Conservation (phyloP, 306 rosid species). For the Sechiopsis laciniata region DNA sequence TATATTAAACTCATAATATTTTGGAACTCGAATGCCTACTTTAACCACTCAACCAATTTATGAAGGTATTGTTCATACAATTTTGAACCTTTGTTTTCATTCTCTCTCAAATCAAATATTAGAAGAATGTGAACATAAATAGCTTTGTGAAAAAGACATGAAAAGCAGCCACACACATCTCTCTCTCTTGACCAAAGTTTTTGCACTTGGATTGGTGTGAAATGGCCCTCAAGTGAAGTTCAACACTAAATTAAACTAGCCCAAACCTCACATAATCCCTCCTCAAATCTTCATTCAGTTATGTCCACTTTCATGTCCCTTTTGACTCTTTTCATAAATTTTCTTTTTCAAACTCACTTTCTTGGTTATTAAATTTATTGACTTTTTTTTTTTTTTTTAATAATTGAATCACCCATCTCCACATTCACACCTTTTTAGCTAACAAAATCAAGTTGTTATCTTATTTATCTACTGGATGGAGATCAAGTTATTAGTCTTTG, state of each 20-base stretch:
- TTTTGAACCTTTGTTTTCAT: no score
- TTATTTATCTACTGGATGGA: no score
- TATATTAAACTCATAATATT: no score
- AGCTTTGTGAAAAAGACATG: background rate
- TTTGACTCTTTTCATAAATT: background rate
- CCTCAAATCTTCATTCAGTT: background rate
- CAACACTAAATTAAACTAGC: background rate
- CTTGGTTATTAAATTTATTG: background rate
- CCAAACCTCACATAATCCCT: background rate
- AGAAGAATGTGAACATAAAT: no score
- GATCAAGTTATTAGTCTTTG: no score
- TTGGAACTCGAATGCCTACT: no score
- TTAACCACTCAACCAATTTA: no score
- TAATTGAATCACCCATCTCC: background rate
- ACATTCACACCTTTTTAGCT: no score
- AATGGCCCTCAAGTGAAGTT: background rate
- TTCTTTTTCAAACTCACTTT: background rate
- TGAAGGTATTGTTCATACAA: no score
- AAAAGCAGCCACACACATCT: conserved; percentile 7
- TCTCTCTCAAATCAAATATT: no score
- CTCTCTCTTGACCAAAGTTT: conserved; percentile 11
- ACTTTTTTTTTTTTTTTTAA: no score
- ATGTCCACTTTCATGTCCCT: background rate
- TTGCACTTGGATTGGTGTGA: conserved; percentile 2
- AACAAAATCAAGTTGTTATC: no score